Evolutionary conservation across 2,329 filamentous ascomycete genomes (phyloP), one percentile per base, ranked within the genome.

Genomic region (Hypoxylon sp.): DNA sequence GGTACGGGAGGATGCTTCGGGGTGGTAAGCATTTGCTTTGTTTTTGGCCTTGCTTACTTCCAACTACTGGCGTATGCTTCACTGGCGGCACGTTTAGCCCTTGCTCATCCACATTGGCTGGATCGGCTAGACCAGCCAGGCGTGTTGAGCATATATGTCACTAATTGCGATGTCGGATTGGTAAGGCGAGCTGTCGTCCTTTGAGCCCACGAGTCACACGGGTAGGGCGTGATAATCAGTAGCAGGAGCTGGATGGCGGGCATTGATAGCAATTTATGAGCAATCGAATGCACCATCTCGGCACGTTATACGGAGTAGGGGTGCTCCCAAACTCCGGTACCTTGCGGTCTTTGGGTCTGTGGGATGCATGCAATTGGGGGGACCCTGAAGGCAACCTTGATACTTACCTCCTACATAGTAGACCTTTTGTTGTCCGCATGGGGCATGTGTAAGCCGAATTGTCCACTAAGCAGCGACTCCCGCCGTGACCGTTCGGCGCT

Each of bases 201-300:
- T 41, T 41, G 15, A 53, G 60, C 59, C 65, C 62, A 63, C 46
- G 32, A 22, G 62, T 65, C 62, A 66, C 51, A 54, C 56, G 65
- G 65, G 60, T 46, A 66, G 55, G 59, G 54, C 50, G 51, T 66
- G 65, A 62, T 52, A 54, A 65, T 63, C 59, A 65, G 58, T 53
- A 63, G 56, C 34, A 66, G 54, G 17, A 57, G 59, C 44, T 57
- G 51, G 58, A 63, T 68, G 59, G 56, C 37, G 56, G 59, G 50
- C 30, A 51, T 47, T 66, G 59, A 66, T 62, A 67, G 65, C 59
- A 43, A 60, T 67, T 65, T 65, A 67, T 67, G 39, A 43, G 57
- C 55, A 56, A 44, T 57, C 24, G 49, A 52, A 48, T 56, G 48
- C 20, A 44, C 26, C 43, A n/a, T 53, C 43, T 62, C 47, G 53